A percentile compares a stretch with the other conserved stretches of the same genome.
Conservation (phyloP, 2,329 filamentous ascomycete genomes). For the Monosporascus sp. region DNA sequence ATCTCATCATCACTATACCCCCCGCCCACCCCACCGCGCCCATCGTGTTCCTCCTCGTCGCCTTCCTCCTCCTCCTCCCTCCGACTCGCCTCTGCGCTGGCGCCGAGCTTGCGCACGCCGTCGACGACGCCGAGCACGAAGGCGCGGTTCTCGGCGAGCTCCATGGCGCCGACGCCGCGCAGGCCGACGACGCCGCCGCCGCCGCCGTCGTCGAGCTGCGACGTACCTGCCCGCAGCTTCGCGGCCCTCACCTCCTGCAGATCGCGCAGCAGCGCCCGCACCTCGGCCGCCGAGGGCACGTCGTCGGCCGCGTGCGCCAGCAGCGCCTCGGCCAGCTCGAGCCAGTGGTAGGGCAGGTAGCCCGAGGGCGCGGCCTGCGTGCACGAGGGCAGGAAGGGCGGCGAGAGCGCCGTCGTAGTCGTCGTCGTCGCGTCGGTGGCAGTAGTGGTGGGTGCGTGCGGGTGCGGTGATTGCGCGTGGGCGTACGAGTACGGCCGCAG, state of each 20-base stretch:
- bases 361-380: slow-evolving; percentile 63
- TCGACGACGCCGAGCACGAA: slow-evolving; percentile 86
- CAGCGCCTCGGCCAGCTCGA: slow-evolving; percentile 83
- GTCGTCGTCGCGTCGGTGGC: slow-evolving; percentile 18
- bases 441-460: slow-evolving; percentile 22
- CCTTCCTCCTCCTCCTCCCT: slow-evolving; percentile 62
- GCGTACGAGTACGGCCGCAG: slow-evolving; percentile 27
- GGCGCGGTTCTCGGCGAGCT: slow-evolving; percentile 78
- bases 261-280: slow-evolving; percentile 72
- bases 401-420: slow-evolving; percentile 38
- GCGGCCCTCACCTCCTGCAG: slow-evolving; percentile 82
- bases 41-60: slow-evolving; percentile 47
- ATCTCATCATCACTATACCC: slow-evolving; percentile 58
- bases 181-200: slow-evolving; percentile 65
- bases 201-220: slow-evolving; percentile 64
- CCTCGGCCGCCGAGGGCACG: slow-evolving; percentile 65
- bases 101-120: slow-evolving; percentile 76
- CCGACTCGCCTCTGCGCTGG: slow-evolving; percentile 70
- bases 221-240: slow-evolving; percentile 75
- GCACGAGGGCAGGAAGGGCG: slow-evolving; percentile 75
- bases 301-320: slow-evolving; percentile 83
- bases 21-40: slow-evolving; percentile 51
- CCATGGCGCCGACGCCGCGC: slow-evolving; percentile 82
- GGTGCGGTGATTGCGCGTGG: too few relatives aligned
- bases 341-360: slow-evolving; percentile 88